Percentiles rank a stretch among this genome's conserved stretches.
These are phyloP conservation scores for Backusella psychrophila DNA, from an alignment of 192 early-diverging fungal genomes.

Conservation along the genomic window DNA sequence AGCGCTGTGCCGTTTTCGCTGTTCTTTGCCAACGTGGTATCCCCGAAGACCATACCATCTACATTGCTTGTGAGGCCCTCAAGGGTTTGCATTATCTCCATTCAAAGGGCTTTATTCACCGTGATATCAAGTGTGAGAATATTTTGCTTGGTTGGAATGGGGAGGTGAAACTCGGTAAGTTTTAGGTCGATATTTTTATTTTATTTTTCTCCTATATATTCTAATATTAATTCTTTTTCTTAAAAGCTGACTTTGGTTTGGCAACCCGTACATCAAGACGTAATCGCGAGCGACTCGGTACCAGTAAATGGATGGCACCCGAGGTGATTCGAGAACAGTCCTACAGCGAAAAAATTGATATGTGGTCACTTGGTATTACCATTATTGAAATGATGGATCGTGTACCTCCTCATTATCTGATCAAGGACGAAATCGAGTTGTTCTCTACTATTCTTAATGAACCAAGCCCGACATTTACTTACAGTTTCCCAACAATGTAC, in stretches of 20 bases:
- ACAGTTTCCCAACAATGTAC: slow-evolving; percentile 34
- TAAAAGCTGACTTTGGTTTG: slow-evolving; percentile 39
- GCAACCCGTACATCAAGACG: slow-evolving; percentile 31
- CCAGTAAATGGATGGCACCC: slow-evolving; percentile 48
- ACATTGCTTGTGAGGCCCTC: slow-evolving; percentile 35
- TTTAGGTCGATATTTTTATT: background rate
- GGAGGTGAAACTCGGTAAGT: slow-evolving; percentile 42
- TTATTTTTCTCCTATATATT: background rate
- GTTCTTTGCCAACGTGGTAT: slow-evolving; percentile 38
- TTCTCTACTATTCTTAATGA: slow-evolving; percentile 32
- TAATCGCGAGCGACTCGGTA: slow-evolving; percentile 37
- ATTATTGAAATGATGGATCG: slow-evolving; percentile 50
- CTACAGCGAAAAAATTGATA: slow-evolving; percentile 47
- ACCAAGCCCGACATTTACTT: slow-evolving; percentile 36
- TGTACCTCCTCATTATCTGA: slow-evolving; percentile 41
- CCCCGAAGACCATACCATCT: slow-evolving; percentile 37
- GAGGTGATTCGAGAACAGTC: slow-evolving; percentile 44
- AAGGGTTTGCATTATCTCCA: slow-evolving; percentile 40
- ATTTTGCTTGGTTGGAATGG: slow-evolving; percentile 39
- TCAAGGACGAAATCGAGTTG: slow-evolving; percentile 32
- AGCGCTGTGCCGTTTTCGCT: slow-evolving; percentile 36
- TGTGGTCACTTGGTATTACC: slow-evolving; percentile 50
- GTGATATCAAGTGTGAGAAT: slow-evolving; percentile 49
- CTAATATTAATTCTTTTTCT: background rate
- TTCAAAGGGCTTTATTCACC: slow-evolving; percentile 40